Percentiles rank a stretch among this genome's conserved stretches.
These are phyloP conservation scores for Globisporangium paroecandrum DNA, from an alignment of 352 stramenopile species.

Conservation along the genomic window DNA sequence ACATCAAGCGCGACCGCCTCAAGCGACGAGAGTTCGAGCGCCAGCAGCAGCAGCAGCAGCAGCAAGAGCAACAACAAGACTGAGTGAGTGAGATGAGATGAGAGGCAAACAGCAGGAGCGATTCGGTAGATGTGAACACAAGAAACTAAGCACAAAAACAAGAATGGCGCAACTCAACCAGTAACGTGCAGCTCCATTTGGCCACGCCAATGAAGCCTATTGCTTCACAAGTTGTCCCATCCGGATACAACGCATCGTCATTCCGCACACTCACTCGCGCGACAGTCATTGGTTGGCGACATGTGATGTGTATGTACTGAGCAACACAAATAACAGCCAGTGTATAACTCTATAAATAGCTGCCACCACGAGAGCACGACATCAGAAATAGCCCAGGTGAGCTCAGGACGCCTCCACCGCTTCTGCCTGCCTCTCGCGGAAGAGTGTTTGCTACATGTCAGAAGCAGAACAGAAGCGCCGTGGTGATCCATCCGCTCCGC, in stretches of 20 bases:
- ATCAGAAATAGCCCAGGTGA: background rate
- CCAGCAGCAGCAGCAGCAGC: slow-evolving; percentile 23
- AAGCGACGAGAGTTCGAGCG: slow-evolving; percentile 46
- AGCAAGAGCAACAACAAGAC: slow-evolving; percentile 14
- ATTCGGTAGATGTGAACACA: background rate
- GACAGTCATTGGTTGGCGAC: background rate
- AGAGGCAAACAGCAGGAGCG: no score
- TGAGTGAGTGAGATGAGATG: no score
- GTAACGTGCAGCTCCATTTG: background rate
- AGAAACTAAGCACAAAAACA: background rate
- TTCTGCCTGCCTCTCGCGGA: background rate
- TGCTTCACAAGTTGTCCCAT: background rate
- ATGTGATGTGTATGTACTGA: background rate
- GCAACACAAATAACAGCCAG: background rate
- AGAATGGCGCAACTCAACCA: background rate
- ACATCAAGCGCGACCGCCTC: slow-evolving; percentile 72
- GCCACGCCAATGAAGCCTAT: background rate
- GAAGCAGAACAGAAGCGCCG: background rate
- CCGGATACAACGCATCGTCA: background rate
- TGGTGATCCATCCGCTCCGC: background rate
- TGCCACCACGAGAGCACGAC: background rate
- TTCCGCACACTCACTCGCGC: no score
- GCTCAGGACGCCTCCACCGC: background rate
- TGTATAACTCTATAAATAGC: background rate
- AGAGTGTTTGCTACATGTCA: background rate